These are phyloP conservation scores for Serpula lacrymans DNA, from an alignment of 768 basidiomycete species.

Conservation along the genomic window DNA sequence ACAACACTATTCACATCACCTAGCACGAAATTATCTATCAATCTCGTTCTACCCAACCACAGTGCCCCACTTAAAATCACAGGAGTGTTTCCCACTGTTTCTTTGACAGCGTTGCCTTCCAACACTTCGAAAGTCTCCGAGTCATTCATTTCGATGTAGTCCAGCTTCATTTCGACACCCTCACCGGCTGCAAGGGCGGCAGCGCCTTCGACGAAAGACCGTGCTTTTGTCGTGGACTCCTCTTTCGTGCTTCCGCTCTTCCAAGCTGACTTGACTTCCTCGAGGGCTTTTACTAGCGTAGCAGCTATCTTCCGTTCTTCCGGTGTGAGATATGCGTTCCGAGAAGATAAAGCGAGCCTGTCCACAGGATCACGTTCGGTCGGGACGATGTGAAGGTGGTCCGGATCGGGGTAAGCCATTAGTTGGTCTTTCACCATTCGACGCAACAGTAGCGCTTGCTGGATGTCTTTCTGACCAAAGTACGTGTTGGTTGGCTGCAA, in stretches of 20 bases:
- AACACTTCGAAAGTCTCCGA: slow-evolving; percentile 69
- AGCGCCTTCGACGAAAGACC: slow-evolving; percentile 34
- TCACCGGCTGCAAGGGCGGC: slow-evolving; percentile 27
- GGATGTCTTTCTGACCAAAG: slow-evolving; percentile 98
- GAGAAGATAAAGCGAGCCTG: slow-evolving; percentile 83
- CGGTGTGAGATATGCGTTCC: slow-evolving; percentile 77
- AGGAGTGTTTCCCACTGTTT: slow-evolving; percentile 25
- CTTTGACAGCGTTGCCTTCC: slow-evolving; percentile 22
- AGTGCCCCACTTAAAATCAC: slow-evolving; percentile 84
- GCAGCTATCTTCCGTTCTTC: slow-evolving; percentile 62
- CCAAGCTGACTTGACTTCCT: slow-evolving; percentile 57
- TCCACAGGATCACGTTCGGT: slow-evolving; percentile 68
- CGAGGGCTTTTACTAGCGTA: slow-evolving; percentile 67
- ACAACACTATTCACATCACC: slow-evolving; percentile 37
- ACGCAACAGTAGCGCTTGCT: slow-evolving; percentile 86
- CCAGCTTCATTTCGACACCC: slow-evolving; percentile 57
- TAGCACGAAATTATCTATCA: slow-evolving; percentile 91
- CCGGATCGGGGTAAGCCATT: slow-evolving; percentile 67
- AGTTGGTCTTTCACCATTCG: slow-evolving; percentile 78
- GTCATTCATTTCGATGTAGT: slow-evolving; percentile 91
- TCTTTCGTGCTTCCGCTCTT: slow-evolving; percentile 43
- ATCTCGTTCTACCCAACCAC: slow-evolving; percentile 79
- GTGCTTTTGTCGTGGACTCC: slow-evolving; percentile 45
- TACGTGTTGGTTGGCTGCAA: slow-evolving; percentile 84
- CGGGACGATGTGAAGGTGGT: slow-evolving; percentile 81